Conservation (phyloP, 257 asterid species). For the Solanum medicagineum region DNA sequence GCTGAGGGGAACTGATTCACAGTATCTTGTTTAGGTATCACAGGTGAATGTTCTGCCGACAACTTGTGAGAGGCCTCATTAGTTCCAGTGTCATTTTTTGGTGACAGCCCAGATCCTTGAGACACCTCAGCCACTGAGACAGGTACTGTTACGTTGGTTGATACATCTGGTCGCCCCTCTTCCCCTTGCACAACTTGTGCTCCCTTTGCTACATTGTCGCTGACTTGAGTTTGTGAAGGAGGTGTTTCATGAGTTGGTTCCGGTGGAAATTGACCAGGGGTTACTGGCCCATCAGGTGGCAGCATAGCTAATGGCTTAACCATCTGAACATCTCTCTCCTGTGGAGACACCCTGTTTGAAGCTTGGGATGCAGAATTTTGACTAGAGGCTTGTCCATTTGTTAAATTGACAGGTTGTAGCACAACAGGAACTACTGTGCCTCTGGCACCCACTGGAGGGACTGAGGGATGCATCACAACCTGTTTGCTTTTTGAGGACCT, state of each 20-base stretch:
- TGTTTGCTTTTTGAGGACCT: constrained; percentile 30
- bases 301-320: constrained; percentile 57
- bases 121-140: constrained; percentile 1
- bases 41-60: constrained; percentile 25
- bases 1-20: constrained; percentile 6
- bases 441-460: constrained; percentile 37
- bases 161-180: constrained; percentile 14
- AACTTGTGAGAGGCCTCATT: constrained; percentile 7
- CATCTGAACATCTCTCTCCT: constrained; percentile 46
- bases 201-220: constrained; percentile 18
- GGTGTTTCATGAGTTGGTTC: constrained; percentile 6
- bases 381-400: constrained; percentile 20
- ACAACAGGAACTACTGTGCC: constrained; percentile 56
- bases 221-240: constrained; percentile 15
- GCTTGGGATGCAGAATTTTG: constrained; percentile 13
- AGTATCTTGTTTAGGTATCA: constrained; percentile 7
- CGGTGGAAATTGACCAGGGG: constrained; percentile 30
- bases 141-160: constrained; percentile 13
- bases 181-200: constrained; percentile 15
- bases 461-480: constrained; percentile 21
- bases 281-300: constrained; percentile 43
- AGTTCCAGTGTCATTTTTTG: constrained; percentile 23
- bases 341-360: constrained; percentile 17
- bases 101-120: constrained; percentile 37
- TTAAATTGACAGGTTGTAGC: constrained; percentile 35